Base-by-base conservation (phyloP, 2,329 filamentous ascomycete species). In the Zalaria sp. region DNA sequence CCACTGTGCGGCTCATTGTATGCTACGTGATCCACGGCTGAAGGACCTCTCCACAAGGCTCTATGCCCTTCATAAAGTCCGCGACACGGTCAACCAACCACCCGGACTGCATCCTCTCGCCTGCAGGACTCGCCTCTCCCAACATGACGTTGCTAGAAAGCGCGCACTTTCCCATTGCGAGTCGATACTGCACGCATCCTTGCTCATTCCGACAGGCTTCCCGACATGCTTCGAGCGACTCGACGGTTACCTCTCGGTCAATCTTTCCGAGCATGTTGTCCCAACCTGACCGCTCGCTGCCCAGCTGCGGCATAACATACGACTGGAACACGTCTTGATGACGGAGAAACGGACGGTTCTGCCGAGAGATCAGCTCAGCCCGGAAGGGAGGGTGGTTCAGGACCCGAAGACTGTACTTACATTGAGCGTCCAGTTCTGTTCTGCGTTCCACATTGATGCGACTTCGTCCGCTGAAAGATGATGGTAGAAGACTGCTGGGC, bases 301-400 rank as follows among this genome's bases (percentile, higher is more conserved):
- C 40, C 34, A 56, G 43, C 35, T 51, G 46, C 3, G 55, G 54
- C 27, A 53, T 38, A 9, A 54, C 45, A 35, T 49, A 54, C 4
- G 43, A 25, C 25, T 47, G 50, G 49, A 53, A 59, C 1, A 56
- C 46, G 31, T 59, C 53, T 8, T 48, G 42, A 37, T 59, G 56
- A 4, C 40, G 40, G 4, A 42, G n/a, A 7, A 11, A 27, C 18
- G 37, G 49, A 10, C 35, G 28, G 5, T 27, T 26, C 7, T 11
- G n/a, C 36, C 25, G 25, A 34, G 4, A 18, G 18, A 18, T 18
- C 18, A 18, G 18, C 18, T 18, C 18, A 18, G 18, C 25, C 31
- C 5, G 25, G 18, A 1, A 9, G 34, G 18, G 5, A 36, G 29
- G 34, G 37, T 29, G 29, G n/a, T 5, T 5, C 8, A 5, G 29